phyloP scores from a whole-genome alignment of 169 alveolate species.

The Sarcocystis neurona region DNA sequence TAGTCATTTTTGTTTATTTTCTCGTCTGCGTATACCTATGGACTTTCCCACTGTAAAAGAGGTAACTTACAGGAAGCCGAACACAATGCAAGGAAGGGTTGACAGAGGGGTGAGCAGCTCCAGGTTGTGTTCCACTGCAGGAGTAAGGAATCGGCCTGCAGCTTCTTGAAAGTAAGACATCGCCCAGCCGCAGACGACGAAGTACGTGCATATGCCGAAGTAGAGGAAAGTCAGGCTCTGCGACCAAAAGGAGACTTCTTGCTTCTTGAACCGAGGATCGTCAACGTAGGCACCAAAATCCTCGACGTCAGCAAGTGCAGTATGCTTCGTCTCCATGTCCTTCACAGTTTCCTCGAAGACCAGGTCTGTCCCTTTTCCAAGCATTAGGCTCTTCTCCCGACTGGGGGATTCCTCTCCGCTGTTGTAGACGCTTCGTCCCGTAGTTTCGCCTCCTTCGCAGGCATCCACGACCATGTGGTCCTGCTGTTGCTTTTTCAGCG shows the following conservation, averaged over 20 bases:
- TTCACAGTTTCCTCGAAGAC: too few species aligned
- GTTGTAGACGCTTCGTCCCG: neutral
- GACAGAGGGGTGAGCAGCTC: constrained; percentile 39
- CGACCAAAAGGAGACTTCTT: constrained; percentile 1
- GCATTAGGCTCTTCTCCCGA: neutral
- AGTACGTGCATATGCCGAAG: constrained; percentile 45
- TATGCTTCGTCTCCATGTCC: too few species aligned
- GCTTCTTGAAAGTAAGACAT: constrained; percentile 56
- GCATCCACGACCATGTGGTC: too few species aligned
- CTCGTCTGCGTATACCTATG: too few species aligned
- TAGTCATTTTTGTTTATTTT: too few species aligned
- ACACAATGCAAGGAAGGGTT: constrained; percentile 33
- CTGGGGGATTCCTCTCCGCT: neutral
- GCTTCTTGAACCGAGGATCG: constrained; percentile 23
- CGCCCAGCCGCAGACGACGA: constrained; percentile 37
- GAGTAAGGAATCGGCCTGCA: constrained; percentile 18
- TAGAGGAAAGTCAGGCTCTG: constrained; percentile 28
- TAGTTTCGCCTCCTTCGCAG: neutral
- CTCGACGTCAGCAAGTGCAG: too few species aligned
- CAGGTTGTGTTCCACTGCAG: constrained; percentile 1
- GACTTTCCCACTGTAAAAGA: too few species aligned
- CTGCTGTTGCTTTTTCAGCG: too few species aligned
- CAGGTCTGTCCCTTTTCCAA: neutral
- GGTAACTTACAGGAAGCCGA: constrained; percentile 49
- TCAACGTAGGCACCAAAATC: neutral